Evolutionary conservation across 1,284 basidiomycete genomes (phyloP).

Genomic region (Vanrija pseudolonga): DNA sequence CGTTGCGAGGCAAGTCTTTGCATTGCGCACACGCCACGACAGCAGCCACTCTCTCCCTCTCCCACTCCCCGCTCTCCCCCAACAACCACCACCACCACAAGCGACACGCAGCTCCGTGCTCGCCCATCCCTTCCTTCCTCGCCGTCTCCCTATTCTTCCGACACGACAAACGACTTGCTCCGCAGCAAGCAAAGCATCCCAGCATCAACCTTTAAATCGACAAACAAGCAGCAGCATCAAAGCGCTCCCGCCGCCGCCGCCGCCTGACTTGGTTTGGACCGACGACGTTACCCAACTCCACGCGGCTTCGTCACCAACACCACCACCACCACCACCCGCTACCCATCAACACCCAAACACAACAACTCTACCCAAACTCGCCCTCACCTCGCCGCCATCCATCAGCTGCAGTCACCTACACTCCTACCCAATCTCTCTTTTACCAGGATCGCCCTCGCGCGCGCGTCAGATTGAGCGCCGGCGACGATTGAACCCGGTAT

Average conservation of each 20-base stretch:
- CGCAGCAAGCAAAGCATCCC: too few relatives aligned
- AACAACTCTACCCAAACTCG: neutral
- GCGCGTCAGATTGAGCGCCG: neutral
- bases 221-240: neutral
- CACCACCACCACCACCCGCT: too few relatives aligned
- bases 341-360: neutral
- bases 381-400: neutral
- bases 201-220: too few relatives aligned
- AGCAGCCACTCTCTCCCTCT: neutral
- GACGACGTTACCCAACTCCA: neutral
- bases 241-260: neutral
- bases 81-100: neutral
- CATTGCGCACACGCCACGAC: neutral
- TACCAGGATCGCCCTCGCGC: neutral
- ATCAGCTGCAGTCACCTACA: neutral
- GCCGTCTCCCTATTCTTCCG: too few relatives aligned
- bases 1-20: too few relatives aligned
- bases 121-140: too few relatives aligned
- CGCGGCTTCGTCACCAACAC: neutral
- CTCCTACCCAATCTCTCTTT: neutral
- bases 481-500: conserved; percentile 3
- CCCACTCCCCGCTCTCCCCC: neutral
- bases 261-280: too few relatives aligned
- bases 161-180: too few relatives aligned
- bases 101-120: neutral